A percentile compares a stretch with the other conserved stretches of the same genome.
Evolutionary conservation across 1,139 yeast genomes (phyloP).

Genomic region (Lodderomyces elongisporus): DNA sequence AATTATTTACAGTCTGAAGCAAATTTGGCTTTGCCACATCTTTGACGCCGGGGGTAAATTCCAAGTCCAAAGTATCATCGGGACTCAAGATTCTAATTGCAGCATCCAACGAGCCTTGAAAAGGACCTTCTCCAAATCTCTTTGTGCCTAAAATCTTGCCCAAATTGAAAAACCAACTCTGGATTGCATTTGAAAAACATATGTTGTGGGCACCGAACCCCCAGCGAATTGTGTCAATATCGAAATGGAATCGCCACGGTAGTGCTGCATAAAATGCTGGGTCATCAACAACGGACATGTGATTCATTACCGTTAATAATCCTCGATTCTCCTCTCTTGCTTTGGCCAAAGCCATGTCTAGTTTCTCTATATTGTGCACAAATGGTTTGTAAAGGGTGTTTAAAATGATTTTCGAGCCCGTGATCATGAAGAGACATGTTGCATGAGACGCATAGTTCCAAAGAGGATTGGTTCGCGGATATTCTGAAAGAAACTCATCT

Average conservation of each 20-base stretch:
- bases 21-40: slow-evolving; percentile 24
- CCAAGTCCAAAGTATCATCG: slow-evolving; percentile 61
- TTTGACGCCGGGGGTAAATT: slow-evolving; percentile 35
- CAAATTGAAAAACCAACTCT: slow-evolving; percentile 66
- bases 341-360: slow-evolving; percentile 57
- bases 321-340: slow-evolving; percentile 69
- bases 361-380: slow-evolving; percentile 55
- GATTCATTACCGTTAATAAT: slow-evolving; percentile 87
- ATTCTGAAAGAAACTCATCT: slow-evolving; percentile 58
- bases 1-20: slow-evolving; percentile 29
- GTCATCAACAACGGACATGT: slow-evolving; percentile 91
- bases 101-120: slow-evolving; percentile 87
- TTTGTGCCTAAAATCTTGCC: slow-evolving; percentile 85
- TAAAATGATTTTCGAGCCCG: slow-evolving; percentile 59
- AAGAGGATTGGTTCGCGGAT: slow-evolving; percentile 52
- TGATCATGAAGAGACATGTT: slow-evolving; percentile 64
- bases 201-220: slow-evolving; percentile 91
- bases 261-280: slow-evolving; percentile 86
- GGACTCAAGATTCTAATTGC: slow-evolving; percentile 81
- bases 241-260: slow-evolving; percentile 63
- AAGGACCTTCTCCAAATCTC: slow-evolving; percentile 89
- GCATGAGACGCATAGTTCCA: slow-evolving; percentile 71
- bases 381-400: slow-evolving; percentile 58
- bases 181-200: slow-evolving; percentile 60
- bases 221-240: slow-evolving; percentile 78